Evolutionary conservation across 176 grass and related monocot species (phyloP).

Genomic region (Tillandsia fasciculata): DNA sequence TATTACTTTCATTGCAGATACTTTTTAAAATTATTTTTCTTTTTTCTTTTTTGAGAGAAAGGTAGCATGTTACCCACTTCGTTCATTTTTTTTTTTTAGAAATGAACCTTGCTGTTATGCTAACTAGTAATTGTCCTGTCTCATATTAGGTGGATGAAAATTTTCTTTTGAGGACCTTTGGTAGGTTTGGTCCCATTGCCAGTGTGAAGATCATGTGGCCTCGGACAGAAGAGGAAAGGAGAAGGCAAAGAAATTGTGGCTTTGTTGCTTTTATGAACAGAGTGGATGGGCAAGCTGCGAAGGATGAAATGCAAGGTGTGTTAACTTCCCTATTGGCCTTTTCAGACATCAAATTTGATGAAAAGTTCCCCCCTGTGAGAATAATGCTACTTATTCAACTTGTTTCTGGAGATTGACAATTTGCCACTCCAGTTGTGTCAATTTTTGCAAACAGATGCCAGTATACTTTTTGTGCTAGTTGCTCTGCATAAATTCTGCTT

Average conservation of each 20-base stretch:
- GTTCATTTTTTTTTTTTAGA: no score
- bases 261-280: constrained; percentile 99
- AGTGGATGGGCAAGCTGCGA: constrained; percentile 86
- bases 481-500: neutral
- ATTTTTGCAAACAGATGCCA: neutral
- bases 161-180: constrained; percentile 96
- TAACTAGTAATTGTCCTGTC: constrained; percentile 2
- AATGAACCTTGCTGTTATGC: constrained; percentile 11
- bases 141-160: constrained; percentile 86
- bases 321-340: constrained; percentile 9
- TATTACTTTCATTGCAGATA: constrained; percentile 7
- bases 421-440: neutral
- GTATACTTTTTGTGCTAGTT: neutral
- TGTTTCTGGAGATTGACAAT: no score
- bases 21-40: constrained; percentile 8
- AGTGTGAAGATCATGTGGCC: constrained; percentile 99
- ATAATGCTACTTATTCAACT: no score
- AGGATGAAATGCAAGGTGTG: constrained; percentile 99
- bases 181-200: constrained; percentile 95
- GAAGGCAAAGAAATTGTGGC: constrained; percentile 93
- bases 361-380: no score
- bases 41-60: neutral
- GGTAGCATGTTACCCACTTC: no score
- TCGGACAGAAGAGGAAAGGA: constrained; percentile 91
- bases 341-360: constrained; percentile 9